These are phyloP conservation scores for Magnaporthiopsis poae DNA, from an alignment of 2,329 filamentous ascomycete species.

Conservation along the genomic window DNA sequence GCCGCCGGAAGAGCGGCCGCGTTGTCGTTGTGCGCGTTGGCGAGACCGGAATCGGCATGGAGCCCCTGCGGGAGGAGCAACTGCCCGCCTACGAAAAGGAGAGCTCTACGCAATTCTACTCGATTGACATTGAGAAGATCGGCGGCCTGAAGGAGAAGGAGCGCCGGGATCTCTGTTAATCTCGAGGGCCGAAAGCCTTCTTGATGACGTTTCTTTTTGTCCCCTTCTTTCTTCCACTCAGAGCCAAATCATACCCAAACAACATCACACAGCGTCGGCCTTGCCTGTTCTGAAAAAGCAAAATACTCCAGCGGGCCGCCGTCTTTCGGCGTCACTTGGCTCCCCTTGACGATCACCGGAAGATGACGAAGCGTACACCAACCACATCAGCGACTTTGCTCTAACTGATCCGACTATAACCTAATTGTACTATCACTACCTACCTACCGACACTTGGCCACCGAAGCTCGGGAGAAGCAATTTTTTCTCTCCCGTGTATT, in stretches of 20 bases:
- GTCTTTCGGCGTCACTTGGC: not conserved
- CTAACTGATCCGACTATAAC: not conserved
- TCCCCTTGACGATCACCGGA: not conserved
- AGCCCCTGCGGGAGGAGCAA: constrained; percentile 68
- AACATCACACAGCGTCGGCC: not conserved
- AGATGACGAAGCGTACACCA: not conserved
- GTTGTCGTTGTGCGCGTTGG: constrained; percentile 88
- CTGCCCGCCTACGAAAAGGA: constrained; percentile 85
- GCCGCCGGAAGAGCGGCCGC: constrained; percentile 71
- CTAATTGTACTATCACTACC: not conserved
- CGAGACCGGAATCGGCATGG: constrained; percentile 72
- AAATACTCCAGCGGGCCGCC: not conserved
- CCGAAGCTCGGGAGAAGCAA: not conserved
- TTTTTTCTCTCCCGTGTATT: not conserved
- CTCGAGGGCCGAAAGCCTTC: not conserved
- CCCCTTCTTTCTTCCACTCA: not conserved
- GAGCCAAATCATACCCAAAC: not conserved
- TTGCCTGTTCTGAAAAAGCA: not conserved
- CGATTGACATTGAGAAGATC: constrained; percentile 87
- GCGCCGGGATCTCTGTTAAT: constrained; percentile 26
- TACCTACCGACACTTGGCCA: not conserved
- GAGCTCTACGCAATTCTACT: constrained; percentile 72
- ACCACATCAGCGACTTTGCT: not conserved
- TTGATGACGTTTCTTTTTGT: not conserved
- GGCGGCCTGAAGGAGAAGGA: constrained; percentile 91